Base-by-base conservation (phyloP, 73 alveolate species). In the Paramecium sonneborni region DNA sequence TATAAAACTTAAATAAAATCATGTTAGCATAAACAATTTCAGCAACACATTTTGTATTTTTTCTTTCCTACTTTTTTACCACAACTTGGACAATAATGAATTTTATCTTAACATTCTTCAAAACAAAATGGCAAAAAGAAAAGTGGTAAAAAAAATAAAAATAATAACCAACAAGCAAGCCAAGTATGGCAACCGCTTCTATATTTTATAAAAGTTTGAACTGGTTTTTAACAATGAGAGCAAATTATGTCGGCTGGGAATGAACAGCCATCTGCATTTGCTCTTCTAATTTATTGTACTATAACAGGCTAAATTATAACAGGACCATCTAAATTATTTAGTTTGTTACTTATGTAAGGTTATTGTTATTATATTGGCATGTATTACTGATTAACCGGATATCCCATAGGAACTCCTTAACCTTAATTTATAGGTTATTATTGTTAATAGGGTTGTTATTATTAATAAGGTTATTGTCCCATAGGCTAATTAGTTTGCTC, bases 111-210 rank as follows among this genome's bases (percentile, higher is more conserved):
- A 46, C 90, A 79, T 37, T 79, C 90, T 24, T 79, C 72, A 23
- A 79, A 43, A 44, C 90, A 79, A 44, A 39, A 79, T 20, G 90
- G 90, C 14, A 79, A 43, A 79, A 39, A 79, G 76, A 79, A 43
- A 5, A 79, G 30, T 3, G 90, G 90, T 10, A 44, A 23, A 23
- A 79, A 79, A 44, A 79, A 39, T 20, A 79, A 12, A 24, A 79
- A 46, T 46, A 79, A 26, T 43, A 79, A 23, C 55, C 46, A 43
- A 44, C 69, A 39, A 11, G 55, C 74, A 3, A 38, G 55, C 76
- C 55, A 79, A 43, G 76, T 46, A 38, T 79, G 30, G 12, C 74
- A 32, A 20, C 90, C 90, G 9, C 28, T 24, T 44, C 21, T 79
- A 41, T 79, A 46, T 20, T 39, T 21, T 4, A 79, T 34, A 14